Evolutionary conservation across 306 rosid species (phyloP), one percentile per base, ranked within the genome.

Genomic region (Prunus davidiana): DNA sequence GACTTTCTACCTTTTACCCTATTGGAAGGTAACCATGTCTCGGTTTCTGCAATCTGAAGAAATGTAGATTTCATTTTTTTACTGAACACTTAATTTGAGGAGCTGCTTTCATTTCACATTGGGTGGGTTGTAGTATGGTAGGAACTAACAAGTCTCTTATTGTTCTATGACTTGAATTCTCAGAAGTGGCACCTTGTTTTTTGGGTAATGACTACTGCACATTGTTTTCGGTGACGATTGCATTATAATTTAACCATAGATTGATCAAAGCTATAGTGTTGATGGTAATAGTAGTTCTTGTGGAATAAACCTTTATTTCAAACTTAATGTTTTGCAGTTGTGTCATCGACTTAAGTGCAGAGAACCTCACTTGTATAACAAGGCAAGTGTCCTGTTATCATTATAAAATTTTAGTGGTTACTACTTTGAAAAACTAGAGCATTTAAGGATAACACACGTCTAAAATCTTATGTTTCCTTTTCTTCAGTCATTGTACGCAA

Each of bases 401-500:
- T 69, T 69, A 43, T 76, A 19, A 75, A 24, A 73, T 16, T 50
- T 52, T 32, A n/a, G 64, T 52, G 6, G 13, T 43, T 74, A 41
- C 6, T 52, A 57, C 66, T 50, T 28, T 22, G 2, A 46, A 49
- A 34, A 24, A n/a, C 27, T 75, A 41, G 32, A 7, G 38, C 19
- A 16, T 51, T 71, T 32, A 11, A 45, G n/a, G 16, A 66, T 78
- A 69, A 43, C 57, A 9, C 19, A 47, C 63, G 56, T 82, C 67
- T 84, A 70, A 81, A 49, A 45, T 60, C 30, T 27, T 24, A 22
- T 67, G 64, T 70, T 76, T 61, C 24, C 73, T 81, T 77, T 50
- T 71, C 27, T 83, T 78, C 95, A 89, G 97, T 75, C 89, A 8
- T n/a, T 85, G 45, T 88, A 88, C 41, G 97, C 97, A 49, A 86